Conservation (phyloP, 2,329 filamentous ascomycete species). For the Penicillium crustosum region DNA sequence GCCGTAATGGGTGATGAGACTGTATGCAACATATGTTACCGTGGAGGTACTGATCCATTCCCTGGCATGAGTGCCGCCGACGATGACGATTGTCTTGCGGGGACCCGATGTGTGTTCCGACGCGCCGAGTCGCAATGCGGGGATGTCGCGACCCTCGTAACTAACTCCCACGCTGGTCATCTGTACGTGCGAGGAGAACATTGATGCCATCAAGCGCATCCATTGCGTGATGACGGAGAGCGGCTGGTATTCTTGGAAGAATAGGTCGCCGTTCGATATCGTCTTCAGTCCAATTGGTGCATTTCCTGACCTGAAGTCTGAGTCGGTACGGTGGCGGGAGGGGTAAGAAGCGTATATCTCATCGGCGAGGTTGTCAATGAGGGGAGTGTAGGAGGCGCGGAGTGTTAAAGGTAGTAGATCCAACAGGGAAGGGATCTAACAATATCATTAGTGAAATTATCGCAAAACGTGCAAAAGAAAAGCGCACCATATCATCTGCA, state of each 20-base stretch:
- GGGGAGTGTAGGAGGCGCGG: conserved; percentile 66
- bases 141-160: conserved; percentile 83
- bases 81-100: conserved; percentile 76
- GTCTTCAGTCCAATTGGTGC: conserved; percentile 34
- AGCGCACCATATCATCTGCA: conserved; percentile 67
- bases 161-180: conserved; percentile 77
- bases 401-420: conserved; percentile 74
- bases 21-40: conserved; percentile 87
- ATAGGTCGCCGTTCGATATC: conserved; percentile 60
- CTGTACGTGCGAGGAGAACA: conserved; percentile 79
- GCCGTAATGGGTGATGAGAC: conserved; percentile 78
- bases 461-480: not conserved
- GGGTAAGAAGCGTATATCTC: conserved; percentile 77
- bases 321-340: conserved; percentile 37
- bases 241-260: conserved; percentile 91
- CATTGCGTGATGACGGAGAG: conserved; percentile 81
- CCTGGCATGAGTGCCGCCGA: conserved; percentile 84
- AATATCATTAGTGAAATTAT: not conserved
- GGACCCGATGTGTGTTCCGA: conserved; percentile 48
- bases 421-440: conserved; percentile 67
- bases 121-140: conserved; percentile 71
- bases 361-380: conserved; percentile 78
- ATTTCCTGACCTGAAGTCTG: conserved; percentile 29
- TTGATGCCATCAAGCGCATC: conserved; percentile 85
- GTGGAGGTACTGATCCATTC: conserved; percentile 97